Percentiles rank a stretch among this genome's conserved stretches.
These are phyloP conservation scores for Chlorencoelia australis DNA, from an alignment of 2,329 filamentous ascomycete genomes.

Conservation along the genomic window DNA sequence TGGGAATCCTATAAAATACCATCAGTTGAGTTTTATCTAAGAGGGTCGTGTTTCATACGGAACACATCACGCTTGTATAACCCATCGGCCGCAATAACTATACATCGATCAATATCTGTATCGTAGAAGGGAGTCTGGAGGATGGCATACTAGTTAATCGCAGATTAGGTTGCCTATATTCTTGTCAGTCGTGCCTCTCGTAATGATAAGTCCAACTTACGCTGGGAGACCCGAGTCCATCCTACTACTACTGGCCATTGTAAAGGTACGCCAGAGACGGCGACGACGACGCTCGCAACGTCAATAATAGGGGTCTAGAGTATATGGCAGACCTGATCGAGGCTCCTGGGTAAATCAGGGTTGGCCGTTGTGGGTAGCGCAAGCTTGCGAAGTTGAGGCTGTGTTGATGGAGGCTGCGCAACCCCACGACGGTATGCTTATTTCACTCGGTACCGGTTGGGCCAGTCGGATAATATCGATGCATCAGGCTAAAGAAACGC, in stretches of 20 bases:
- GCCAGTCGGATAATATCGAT: too few species aligned
- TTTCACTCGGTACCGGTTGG: too few species aligned
- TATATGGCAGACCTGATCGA: conserved; percentile 6
- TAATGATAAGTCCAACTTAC: conserved; percentile 37
- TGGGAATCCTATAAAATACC: conserved; percentile 62
- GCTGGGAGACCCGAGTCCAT: conserved; percentile 52
- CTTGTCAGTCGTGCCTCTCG: conserved; percentile 17
- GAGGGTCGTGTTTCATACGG: conserved; percentile 51
- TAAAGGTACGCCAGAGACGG: conserved; percentile 26
- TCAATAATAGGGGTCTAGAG: conserved; percentile 18
- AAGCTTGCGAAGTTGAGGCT: conserved; percentile 8
- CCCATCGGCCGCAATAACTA: conserved; percentile 97
- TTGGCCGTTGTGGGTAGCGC: conserved; percentile 8
- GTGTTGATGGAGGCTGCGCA: conserved; percentile 6
- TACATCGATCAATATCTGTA: conserved; percentile 28
- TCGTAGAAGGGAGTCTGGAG: background rate
- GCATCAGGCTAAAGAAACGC: too few species aligned
- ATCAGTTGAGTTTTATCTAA: conserved; percentile 9
- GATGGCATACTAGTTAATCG: conserved; percentile 73
- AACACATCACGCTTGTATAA: conserved; percentile 99
- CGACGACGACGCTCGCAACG: conserved; percentile 25
- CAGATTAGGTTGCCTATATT: conserved; percentile 66
- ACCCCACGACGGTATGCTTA: too few species aligned
- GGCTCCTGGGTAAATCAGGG: conserved; percentile 6
- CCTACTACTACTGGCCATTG: conserved; percentile 36